Base-by-base conservation (phyloP, 2,329 filamentous ascomycete genomes). In the Sordariomycetes sp. region DNA sequence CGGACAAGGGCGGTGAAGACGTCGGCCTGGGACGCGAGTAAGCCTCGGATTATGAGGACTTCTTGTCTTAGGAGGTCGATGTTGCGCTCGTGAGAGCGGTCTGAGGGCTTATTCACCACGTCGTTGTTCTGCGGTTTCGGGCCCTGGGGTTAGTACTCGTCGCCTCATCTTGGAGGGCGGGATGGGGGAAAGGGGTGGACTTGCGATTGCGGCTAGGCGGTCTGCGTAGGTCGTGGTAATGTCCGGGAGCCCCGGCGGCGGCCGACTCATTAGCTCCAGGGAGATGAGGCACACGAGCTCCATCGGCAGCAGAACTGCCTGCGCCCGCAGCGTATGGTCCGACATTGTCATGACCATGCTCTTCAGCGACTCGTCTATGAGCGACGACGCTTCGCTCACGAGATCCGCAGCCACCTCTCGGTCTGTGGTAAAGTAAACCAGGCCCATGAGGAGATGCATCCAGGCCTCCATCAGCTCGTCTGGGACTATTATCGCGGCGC, bases 201-300 rank as follows among this genome's bases (percentile, higher is more conserved):
- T 56, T 65, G 76, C 74, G 42, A 77, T 62, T 2, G 65, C 67
- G 45, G 70, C 67, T 3, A 76, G 65, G 51, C 72, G 74, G 45
- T 72, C 66, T 0, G 70, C 73, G 54, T 76, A 77, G 0, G 70
- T 73, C 24, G 70, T 67, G 42, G 64, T 68, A 17, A 76, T 70
- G 15, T n/a, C 52, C 20, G 48, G 50, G 2, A 53, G 34, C 6
- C 36, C 34, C 4, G 36, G 55, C 17, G 24, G 53, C n/a, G 25
- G 24, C 20, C 20, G 53, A 50, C 68, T 64, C 1, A 76, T 59
- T 35, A 78, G 64, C 15, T 67, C 67, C 42, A 71, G 60, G 10
- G 66, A 67, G 12, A 76, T 62, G 20, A 77, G 62, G 1, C 72
- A 71, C 28, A 74, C 60, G 2, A 77, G 59, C 22, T 77, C 75